Base-by-base conservation (phyloP, 1,284 basidiomycete species). In the Golubevia pallescens region DNA sequence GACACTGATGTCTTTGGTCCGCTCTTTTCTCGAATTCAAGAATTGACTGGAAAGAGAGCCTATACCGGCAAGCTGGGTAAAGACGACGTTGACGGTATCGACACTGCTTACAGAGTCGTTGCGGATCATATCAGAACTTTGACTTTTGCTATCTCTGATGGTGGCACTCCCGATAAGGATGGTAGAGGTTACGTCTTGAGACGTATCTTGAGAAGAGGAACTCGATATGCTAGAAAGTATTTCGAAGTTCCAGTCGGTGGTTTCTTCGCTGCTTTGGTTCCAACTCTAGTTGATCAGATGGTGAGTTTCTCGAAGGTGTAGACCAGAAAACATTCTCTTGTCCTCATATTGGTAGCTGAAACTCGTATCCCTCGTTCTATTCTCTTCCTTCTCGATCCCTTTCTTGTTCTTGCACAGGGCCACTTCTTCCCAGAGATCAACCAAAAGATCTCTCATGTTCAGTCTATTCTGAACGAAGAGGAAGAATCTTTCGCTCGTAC, bases 401-500 rank as follows among this genome's bases (percentile, higher is more conserved):
- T 55, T 52, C 16, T 3, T 6, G 21, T 21, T 14, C 20, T 23
- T 52, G 65, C 53, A n/a, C 66, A 94, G 93, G 92, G 94, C 51
- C 89, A 89, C 64, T 90, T 92, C 71, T 99, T 97, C 90, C 97
- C 96, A 5, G 97, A 99, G 87, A 91, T 99, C 71, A 93, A 89
- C 48, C 93, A 91, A 86, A 93, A 91, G 81, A 88, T 91, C 42
- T 90, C 89, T 21, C 94, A 96, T 74, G 91, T 98, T 85, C 95
- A 95, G 86, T 93, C 97, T 85, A 95, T 99, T 69, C 89, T 99
- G 13, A 91, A 99, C 81, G 96, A 99, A 85, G 96, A 99, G 87
- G 96, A 99, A 85, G 92, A 93, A 75, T 97, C 95, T 0, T 99
- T 99, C 86, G 93, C 95, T 3, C 90, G 94, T 21, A 99, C 97